phyloP scores from a whole-genome alignment of 202 grass and related monocot species.

The Dendrocalamus latiflorus region DNA sequence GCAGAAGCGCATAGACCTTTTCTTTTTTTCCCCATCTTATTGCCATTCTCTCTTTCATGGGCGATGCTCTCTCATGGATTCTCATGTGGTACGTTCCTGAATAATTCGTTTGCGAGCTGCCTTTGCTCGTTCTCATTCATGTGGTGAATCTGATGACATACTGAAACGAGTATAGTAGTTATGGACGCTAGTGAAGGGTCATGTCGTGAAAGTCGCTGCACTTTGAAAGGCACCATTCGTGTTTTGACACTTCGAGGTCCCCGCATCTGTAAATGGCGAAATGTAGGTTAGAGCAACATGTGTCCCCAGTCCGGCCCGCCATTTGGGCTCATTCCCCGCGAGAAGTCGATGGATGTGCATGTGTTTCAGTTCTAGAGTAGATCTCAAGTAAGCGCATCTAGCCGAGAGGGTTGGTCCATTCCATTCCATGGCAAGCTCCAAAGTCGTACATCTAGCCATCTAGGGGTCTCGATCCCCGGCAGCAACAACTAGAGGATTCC shows the following conservation, averaged over 20 bases:
- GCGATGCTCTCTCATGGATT: too few species aligned
- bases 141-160: background rate
- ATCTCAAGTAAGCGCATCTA: background rate
- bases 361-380: background rate
- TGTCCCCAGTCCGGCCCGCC: background rate
- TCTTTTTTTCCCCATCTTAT: background rate
- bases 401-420: background rate
- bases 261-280: background rate
- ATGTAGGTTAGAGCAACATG: background rate
- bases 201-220: slow-evolving; percentile 23
- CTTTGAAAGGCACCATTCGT: slow-evolving; percentile 8
- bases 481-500: background rate
- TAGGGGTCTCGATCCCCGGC: background rate
- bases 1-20: background rate
- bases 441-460: too few species aligned
- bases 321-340: background rate
- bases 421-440: too few species aligned
- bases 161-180: background rate
- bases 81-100: background rate
- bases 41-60: background rate
- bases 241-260: background rate
- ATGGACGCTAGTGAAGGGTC: background rate
- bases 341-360: background rate
- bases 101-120: background rate
- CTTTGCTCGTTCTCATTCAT: background rate